A percentile compares a stretch with the other conserved stretches of the same genome.
These are phyloP conservation scores for Thraustochytrium striatum DNA, from an alignment of 352 stramenopile species.

Conservation along the genomic window DNA sequence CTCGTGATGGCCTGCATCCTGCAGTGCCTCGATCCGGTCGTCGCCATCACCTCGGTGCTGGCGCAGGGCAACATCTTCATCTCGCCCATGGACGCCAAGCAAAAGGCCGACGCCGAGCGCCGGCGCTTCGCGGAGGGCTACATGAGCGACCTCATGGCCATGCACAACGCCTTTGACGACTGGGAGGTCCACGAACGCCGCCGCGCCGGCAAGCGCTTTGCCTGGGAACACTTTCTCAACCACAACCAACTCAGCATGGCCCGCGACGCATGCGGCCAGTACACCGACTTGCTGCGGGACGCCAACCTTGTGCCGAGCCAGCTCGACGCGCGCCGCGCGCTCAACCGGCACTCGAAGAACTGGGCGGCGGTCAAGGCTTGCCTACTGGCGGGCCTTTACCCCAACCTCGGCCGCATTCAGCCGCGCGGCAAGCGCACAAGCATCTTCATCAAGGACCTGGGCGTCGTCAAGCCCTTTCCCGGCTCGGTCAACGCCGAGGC, in stretches of 20 bases:
- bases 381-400: constrained; percentile 67
- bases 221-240: constrained; percentile 38
- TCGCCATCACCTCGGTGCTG: constrained; percentile 36
- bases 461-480: not conserved
- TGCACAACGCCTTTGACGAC: constrained; percentile 33
- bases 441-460: constrained; percentile 40
- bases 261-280: constrained; percentile 14
- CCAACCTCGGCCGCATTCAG: constrained; percentile 62
- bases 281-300: constrained; percentile 5
- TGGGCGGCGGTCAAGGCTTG: constrained; percentile 62
- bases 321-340: not conserved
- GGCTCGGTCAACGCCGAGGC: constrained; percentile 16
- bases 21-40: constrained; percentile 23
- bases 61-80: constrained; percentile 44
- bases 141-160: constrained; percentile 46
- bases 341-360: constrained; percentile 22
- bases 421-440: not conserved
- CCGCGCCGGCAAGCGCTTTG: constrained; percentile 27
- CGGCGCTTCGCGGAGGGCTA: constrained; percentile 26
- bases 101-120: constrained; percentile 12
- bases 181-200: constrained; percentile 7
- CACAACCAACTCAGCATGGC: constrained; percentile 39
- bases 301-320: not conserved
- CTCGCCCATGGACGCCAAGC: constrained; percentile 13
- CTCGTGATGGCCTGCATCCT: constrained; percentile 34